Evolutionary conservation across 768 basidiomycete genomes (phyloP).

Genomic region (Rhodosporidiobolus odoratus): DNA sequence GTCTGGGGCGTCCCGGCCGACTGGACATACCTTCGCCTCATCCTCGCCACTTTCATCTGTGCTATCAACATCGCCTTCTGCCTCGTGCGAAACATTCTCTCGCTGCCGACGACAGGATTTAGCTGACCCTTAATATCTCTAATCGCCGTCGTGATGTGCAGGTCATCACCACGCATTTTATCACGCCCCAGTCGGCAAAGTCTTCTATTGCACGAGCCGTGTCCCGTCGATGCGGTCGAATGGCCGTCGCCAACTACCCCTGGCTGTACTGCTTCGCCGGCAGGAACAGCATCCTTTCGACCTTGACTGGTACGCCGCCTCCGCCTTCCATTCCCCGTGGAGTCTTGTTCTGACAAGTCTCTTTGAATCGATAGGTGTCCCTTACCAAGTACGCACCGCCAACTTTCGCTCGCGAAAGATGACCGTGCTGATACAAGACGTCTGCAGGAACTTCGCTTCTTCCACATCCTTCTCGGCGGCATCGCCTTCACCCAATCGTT

Average conservation of each 20-base stretch:
- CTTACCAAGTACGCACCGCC: constrained; percentile 4
- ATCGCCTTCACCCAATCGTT: constrained; percentile 19
- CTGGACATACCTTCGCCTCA: constrained; percentile 18
- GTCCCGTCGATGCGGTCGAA: constrained; percentile 25
- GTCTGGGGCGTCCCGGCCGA: neutral
- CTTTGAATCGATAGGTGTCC: constrained; percentile 12
- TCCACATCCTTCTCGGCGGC: constrained; percentile 24
- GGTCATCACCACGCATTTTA: neutral
- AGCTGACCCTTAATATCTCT: neutral
- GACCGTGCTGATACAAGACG: neutral
- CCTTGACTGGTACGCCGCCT: constrained; percentile 17
- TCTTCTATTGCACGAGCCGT: constrained; percentile 15
- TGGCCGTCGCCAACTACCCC: constrained; percentile 28
- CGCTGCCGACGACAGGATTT: neutral
- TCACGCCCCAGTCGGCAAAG: neutral
- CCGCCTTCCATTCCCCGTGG: too few species aligned
- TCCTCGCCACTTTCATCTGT: constrained; percentile 1
- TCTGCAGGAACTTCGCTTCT: constrained; percentile 14
- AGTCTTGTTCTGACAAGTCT: neutral
- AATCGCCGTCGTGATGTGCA: neutral
- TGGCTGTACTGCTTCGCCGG: constrained; percentile 23
- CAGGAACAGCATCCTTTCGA: constrained; percentile 18
- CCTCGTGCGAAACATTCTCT: constrained; percentile 5
- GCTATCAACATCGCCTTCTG: constrained; percentile 14
- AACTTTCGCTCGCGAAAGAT: too few species aligned